Conservation (phyloP, 2,329 filamentous ascomycete genomes). For the Diplodia seriata region DNA sequence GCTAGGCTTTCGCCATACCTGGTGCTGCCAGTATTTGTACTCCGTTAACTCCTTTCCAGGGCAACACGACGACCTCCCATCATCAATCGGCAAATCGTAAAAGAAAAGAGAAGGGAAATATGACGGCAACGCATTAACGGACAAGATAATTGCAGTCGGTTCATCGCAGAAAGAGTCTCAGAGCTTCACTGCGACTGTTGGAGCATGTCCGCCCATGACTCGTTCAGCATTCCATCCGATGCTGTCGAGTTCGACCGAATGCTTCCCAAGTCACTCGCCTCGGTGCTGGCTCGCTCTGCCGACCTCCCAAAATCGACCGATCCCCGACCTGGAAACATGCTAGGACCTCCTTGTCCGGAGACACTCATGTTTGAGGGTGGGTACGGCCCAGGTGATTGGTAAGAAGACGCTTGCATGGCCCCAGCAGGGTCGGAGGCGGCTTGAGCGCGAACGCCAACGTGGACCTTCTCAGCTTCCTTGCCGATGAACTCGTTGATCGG, state of each 20-base stretch:
- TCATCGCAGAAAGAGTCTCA: neutral
- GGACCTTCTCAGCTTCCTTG: constrained; percentile 1
- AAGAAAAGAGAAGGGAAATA: neutral
- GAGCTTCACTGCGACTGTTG: neutral
- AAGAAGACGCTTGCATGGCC: neutral
- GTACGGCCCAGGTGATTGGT: neutral
- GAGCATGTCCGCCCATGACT: constrained; percentile 8
- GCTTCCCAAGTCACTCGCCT: constrained; percentile 1
- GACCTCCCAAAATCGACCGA: neutral
- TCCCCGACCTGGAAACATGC: neutral
- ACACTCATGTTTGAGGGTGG: neutral
- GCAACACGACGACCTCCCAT: neutral
- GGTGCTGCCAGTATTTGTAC: neutral
- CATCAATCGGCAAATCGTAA: neutral
- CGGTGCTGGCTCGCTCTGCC: neutral
- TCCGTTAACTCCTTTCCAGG: constrained; percentile 6
- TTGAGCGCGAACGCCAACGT: neutral
- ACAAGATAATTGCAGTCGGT: neutral
- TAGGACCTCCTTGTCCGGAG: neutral
- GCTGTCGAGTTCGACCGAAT: constrained; percentile 1
- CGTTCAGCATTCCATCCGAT: neutral
- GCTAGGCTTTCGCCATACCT: neutral
- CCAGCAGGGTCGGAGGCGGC: neutral
- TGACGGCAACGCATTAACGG: neutral
- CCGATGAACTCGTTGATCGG: constrained; percentile 21